A percentile compares a stretch with the other conserved stretches of the same genome.
phyloP scores from a whole-genome alignment of 805 yeast species.

The Pichia gijzeniarum region DNA sequence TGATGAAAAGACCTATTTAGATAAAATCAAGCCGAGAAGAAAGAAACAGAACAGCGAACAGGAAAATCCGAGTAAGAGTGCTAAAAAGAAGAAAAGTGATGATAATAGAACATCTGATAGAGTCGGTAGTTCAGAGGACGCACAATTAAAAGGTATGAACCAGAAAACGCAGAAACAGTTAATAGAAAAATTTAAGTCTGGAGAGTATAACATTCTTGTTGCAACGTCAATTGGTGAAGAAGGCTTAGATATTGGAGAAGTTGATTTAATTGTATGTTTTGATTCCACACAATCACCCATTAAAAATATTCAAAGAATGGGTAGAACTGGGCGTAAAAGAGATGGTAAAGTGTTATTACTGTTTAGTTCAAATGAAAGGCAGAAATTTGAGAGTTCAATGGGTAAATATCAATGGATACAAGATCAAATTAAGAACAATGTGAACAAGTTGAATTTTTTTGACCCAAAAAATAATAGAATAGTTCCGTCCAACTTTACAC shows the following conservation, averaged over 20 bases:
- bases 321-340: constrained; percentile 94
- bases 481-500: constrained; percentile 51
- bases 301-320: constrained; percentile 92
- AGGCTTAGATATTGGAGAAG: constrained; percentile 97
- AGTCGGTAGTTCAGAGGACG: constrained; percentile 64
- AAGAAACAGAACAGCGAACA: constrained; percentile 18
- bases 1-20: constrained; percentile 46
- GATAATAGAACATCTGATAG: constrained; percentile 28
- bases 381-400: constrained; percentile 79
- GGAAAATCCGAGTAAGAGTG: constrained; percentile 27
- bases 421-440: constrained; percentile 44
- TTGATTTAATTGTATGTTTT: constrained; percentile 85
- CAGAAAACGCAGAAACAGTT: constrained; percentile 82
- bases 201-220: constrained; percentile 71
- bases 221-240: constrained; percentile 99
- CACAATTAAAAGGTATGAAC: constrained; percentile 79
- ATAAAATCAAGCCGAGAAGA: constrained; percentile 6
- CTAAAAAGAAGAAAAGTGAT: constrained; percentile 13
- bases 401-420: constrained; percentile 78
- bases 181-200: constrained; percentile 65
- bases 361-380: constrained; percentile 69
- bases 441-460: constrained; percentile 20
- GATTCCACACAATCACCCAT: constrained; percentile 94
- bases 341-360: constrained; percentile 77
- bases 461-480: constrained; percentile 48